These are phyloP conservation scores for Torrubiella hemipterigena DNA, from an alignment of 2,329 filamentous ascomycete species.

Conservation along the genomic window DNA sequence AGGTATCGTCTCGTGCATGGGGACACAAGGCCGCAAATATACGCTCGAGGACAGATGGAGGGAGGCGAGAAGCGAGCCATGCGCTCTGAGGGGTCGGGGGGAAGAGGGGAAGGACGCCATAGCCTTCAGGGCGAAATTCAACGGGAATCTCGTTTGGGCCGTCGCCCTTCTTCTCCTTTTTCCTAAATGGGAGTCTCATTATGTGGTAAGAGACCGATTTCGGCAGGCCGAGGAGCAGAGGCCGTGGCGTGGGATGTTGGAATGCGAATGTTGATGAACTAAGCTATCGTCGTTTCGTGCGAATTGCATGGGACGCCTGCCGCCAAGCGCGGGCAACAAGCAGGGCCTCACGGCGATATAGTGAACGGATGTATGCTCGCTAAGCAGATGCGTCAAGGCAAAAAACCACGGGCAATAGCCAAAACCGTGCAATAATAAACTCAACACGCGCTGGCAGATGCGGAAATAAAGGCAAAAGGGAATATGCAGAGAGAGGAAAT, in stretches of 20 bases:
- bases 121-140: slow-evolving; percentile 16
- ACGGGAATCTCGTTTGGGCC: slow-evolving; percentile 15
- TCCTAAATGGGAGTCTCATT: slow-evolving; percentile 25
- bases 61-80: slow-evolving; percentile 40
- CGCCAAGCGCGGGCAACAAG: too few relatives aligned
- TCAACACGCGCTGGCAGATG: too few relatives aligned
- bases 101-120: slow-evolving; percentile 15
- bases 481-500: too few relatives aligned
- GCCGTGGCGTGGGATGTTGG: neutral
- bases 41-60: slow-evolving; percentile 55
- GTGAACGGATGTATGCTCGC: too few relatives aligned
- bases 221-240: neutral
- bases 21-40: slow-evolving; percentile 80
- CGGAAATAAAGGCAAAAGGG: too few relatives aligned
- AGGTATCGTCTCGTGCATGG: slow-evolving; percentile 64
- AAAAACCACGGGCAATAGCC: too few relatives aligned
- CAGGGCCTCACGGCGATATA: too few relatives aligned
- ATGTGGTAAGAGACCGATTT: slow-evolving; percentile 7
- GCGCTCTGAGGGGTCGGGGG: slow-evolving; percentile 29
- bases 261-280: neutral
- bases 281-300: too few relatives aligned
- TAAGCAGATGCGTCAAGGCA: too few relatives aligned
- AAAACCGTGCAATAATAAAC: too few relatives aligned
- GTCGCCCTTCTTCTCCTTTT: slow-evolving; percentile 24
- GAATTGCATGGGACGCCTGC: too few relatives aligned